phyloP scores from a whole-genome alignment of 2,329 filamentous ascomycete genomes.

The Hypomyces perniciosus region DNA sequence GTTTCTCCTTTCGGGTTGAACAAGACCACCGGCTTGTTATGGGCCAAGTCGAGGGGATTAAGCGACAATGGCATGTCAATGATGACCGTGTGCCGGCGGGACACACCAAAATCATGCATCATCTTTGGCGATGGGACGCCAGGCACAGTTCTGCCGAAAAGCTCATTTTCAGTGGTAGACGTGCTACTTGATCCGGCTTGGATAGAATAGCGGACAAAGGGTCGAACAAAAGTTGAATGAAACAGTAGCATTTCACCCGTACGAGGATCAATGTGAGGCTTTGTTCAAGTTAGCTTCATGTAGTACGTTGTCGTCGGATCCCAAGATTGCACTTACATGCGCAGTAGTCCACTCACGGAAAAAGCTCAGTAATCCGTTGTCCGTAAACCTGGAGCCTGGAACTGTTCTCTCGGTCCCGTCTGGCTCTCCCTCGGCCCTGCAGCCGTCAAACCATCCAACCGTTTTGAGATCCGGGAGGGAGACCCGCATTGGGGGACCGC shows the following conservation, averaged over 20 bases:
- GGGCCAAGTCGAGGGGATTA: constrained; percentile 55
- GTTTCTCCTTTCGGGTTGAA: constrained; percentile 54
- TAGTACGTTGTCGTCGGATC: not conserved
- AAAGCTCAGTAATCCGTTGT: constrained; percentile 49
- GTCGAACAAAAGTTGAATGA: constrained; percentile 58
- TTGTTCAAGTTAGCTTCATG: not conserved
- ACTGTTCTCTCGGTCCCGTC: constrained; percentile 20
- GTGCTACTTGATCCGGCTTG: constrained; percentile 18
- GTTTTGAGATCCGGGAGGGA: constrained; percentile 59
- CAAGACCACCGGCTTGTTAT: constrained; percentile 49
- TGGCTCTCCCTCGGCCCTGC: constrained; percentile 45
- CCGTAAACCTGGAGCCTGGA: constrained; percentile 40
- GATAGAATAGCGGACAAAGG: constrained; percentile 62
- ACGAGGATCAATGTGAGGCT: constrained; percentile 56
- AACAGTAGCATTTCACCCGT: constrained; percentile 63
- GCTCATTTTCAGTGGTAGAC: constrained; percentile 21
- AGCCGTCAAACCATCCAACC: constrained; percentile 64
- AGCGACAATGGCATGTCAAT: constrained; percentile 63
- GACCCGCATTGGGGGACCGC: constrained; percentile 62
- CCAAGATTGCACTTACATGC: constrained; percentile 31
- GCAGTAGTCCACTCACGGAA: constrained; percentile 68
- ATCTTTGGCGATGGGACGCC: constrained; percentile 60
- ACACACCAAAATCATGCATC: constrained; percentile 73
- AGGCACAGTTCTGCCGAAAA: constrained; percentile 50
- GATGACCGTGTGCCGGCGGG: constrained; percentile 56